phyloP scores from a whole-genome alignment of 169 alveolate genomes.

The Plasmodium cynomolgi region DNA sequence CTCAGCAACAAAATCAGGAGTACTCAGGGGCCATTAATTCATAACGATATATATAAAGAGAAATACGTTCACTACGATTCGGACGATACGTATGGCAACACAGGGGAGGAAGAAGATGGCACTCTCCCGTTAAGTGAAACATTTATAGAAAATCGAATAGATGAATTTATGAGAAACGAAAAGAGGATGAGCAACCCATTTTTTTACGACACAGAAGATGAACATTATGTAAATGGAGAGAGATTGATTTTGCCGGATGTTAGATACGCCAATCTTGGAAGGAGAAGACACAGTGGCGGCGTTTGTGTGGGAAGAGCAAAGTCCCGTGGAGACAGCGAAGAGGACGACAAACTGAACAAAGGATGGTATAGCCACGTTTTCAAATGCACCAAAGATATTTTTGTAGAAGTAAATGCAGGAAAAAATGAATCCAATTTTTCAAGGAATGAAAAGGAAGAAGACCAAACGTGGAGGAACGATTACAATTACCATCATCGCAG shows the following conservation, averaged over 20 bases:
- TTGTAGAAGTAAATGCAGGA: slow-evolving; percentile 33
- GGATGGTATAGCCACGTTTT: slow-evolving; percentile 49
- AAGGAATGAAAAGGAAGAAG: not conserved
- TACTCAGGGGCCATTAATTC: slow-evolving; percentile 27
- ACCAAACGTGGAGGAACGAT: not conserved
- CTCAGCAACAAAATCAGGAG: slow-evolving; percentile 23
- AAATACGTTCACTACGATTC: not conserved
- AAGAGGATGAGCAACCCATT: slow-evolving; percentile 17
- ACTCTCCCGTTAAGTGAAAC: slow-evolving; percentile 39
- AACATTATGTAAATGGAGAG: not conserved
- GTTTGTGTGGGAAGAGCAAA: not conserved
- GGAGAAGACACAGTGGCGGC: not conserved
- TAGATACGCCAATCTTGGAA: not conserved
- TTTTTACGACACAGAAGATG: not conserved
- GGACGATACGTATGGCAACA: not conserved
- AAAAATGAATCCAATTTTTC: slow-evolving; percentile 2
- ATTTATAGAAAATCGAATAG: slow-evolving; percentile 33
- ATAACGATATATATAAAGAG: slow-evolving; percentile 57
- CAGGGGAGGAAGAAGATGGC: slow-evolving; percentile 1
- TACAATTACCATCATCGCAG: not conserved
- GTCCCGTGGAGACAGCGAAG: not conserved
- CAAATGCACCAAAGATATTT: slow-evolving; percentile 21
- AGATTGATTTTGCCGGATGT: slow-evolving; percentile 25
- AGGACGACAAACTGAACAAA: slow-evolving; percentile 20
- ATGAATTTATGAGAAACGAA: slow-evolving; percentile 9